phyloP scores from a whole-genome alignment of 768 basidiomycete species.

The Agaricus blazei region DNA sequence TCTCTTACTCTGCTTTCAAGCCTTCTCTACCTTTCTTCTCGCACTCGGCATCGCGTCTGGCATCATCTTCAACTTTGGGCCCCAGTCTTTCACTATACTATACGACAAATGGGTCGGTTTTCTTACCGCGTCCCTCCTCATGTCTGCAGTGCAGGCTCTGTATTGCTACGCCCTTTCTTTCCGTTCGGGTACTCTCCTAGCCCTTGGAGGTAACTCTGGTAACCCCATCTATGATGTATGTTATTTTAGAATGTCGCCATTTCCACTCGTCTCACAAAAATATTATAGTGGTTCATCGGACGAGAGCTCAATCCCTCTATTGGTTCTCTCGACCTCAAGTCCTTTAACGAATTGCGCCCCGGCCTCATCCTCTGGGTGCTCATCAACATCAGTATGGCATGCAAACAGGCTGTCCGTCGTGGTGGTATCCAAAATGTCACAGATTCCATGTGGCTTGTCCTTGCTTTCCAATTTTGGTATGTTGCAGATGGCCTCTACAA shows the following conservation, averaged over 20 bases:
- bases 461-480: conserved; percentile 84
- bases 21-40: conserved; percentile 82
- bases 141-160: conserved; percentile 71
- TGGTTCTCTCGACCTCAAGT: conserved; percentile 61
- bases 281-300: conserved; percentile 81
- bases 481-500: conserved; percentile 85
- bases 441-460: conserved; percentile 89
- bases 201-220: conserved; percentile 89
- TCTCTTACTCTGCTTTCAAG: conserved; percentile 35
- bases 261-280: background rate
- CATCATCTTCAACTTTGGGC: conserved; percentile 67
- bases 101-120: conserved; percentile 93
- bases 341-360: conserved; percentile 82
- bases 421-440: conserved; percentile 65
- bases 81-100: conserved; percentile 78
- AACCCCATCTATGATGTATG: conserved; percentile 85
- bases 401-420: conserved; percentile 81
- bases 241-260: background rate
- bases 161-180: conserved; percentile 72
- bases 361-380: conserved; percentile 91
- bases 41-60: conserved; percentile 71
- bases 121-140: conserved; percentile 72
- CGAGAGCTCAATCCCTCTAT: conserved; percentile 89
- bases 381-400: conserved; percentile 85
- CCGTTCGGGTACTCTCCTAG: conserved; percentile 64